Base-by-base conservation (phyloP, 768 basidiomycete genomes). In the Tricholoma sp. region DNA sequence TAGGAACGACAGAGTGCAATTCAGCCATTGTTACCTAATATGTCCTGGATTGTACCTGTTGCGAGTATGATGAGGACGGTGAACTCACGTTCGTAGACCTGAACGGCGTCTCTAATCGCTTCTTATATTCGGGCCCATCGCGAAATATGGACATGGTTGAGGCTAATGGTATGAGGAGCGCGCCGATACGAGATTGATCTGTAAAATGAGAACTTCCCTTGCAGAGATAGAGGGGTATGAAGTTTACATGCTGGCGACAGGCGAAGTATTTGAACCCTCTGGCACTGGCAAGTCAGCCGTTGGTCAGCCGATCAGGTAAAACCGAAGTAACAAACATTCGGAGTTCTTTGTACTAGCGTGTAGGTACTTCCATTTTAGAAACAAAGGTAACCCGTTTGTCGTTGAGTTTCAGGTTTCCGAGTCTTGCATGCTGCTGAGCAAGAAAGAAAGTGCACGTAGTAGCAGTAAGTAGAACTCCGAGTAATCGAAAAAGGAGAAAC, bases 1-100 rank as follows among this genome's bases (percentile, higher is more conserved):
- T 76, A 0, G 83, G 83, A 6, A 86, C 73, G 1, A 75, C 76
- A 0, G 79, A 73, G 47, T 77, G 81, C 11, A 85, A 68, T 52
- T 84, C 76, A 6, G 74, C 60, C 29, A 84, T 59, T 11, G 81
- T 80, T 28, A 72, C 71, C 79, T 80, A 28, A 45, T 12, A 3
- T 15, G 7, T 32, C 11, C 24, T 1, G 2, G 24, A 24, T 24
- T 24, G 1, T 2, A 24, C 24, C 24, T 24, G 24, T 24, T 1
- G 24, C 24, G 24, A 24, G 4, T 24, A 24, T 1, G 24, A 24
- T 24, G 24, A 24, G 24, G 24, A 24, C 24, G 24, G 24, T 24
- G 31, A 42, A 75, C 76, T 48, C 29, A 48, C 47, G 60, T 71
- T 70, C 3, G 74, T 68, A 3, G 76, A 76, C 31, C 58, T 68